Base-by-base conservation (phyloP, 352 stramenopile species). In the Pelagophyceae sp. region DNA sequence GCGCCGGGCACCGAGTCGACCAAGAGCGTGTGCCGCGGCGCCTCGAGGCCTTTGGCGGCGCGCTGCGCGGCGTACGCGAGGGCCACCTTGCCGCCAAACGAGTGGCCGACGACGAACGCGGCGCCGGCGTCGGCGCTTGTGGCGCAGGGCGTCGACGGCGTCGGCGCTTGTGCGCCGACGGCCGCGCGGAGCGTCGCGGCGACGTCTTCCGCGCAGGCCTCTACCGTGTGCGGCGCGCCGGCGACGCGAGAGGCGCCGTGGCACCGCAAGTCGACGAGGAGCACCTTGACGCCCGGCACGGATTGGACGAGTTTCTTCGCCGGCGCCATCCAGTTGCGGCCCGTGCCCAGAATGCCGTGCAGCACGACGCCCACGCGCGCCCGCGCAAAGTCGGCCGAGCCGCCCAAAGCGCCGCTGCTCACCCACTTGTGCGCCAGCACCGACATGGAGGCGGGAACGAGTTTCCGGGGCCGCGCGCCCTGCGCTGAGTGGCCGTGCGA, bases 351-450 rank as follows among this genome's bases (percentile, higher is more conserved):
- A 17, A 71, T 37, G n/a, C 61, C 61, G 33, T 71, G 61, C 3
- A 71, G 61, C 33, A 40, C 29, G 29, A 71, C 61, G 61, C 29
- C 11, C n/a, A 71, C 61, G 29, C 61, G 61, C 15, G 61, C 61
- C 61, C 33, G 3, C n/a, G 61, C 61, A 31, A 71, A 71, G n/a
- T 17, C 61, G 3, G 11, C n/a, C 61, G 37, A 15, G n/a, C 61
- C 61, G 3, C 11, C 29, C n/a, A 71, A 25, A 3, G 27, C 31
- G n/a, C 61, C 61, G n/a, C n/a, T 40, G n/a, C n/a, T 17, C 15
- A 71, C 61, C 61, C 61, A 71, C n/a, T 37, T 71, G 61, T 71
- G 61, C 15, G 61, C 27, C 15, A 71, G 61, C 15, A 71, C 61
- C 15, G 15, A 38, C 61, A 71, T 71, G 40, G n/a, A n/a, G n/a